Base-by-base conservation (phyloP, 441 rosid genomes). In the Mallotus japonicus region DNA sequence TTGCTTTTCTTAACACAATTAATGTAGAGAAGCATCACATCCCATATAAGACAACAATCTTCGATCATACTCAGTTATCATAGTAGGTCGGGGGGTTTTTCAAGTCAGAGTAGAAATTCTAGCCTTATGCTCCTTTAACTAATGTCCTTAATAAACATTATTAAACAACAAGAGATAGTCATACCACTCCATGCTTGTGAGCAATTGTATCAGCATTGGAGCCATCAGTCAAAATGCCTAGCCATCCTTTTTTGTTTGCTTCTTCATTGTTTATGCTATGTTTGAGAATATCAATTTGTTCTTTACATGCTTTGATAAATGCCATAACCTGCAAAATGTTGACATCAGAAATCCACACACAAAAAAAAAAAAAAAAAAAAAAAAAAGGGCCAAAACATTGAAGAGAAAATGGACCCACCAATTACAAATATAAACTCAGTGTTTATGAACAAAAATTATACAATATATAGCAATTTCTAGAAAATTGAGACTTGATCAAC, bases 151-250 rank as follows among this genome's bases (percentile, higher is more conserved):
- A 77, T 3, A 67, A 58, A 5, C 28, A 40, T 8, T 24, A 70
- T 8, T 13, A 44, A 61, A 71, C 69, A 83, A 61, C 37, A 74
- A 61, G 42, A 73, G 62, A 63, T 65, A 69, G 32, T 46, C 87
- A 77, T 88, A 95, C 98, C 97, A 90, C 99, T 55, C 99, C 99
- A 80, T 91, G 97, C 81, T 90, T 93, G 83, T 93, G 97, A 58
- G 97, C 97, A 71, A 90, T 75, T 14, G 92, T 87, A 82, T 93
- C 99, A 73, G 84, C 85, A 76, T 88, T 93, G 58, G 84, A 80
- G 69, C 74, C 81, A 77, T 90, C 91, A 15, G 76, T 81, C 73
- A 69, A 76, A 40, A 88, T 83, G 37, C 89, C 90, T 67, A 90
- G 95, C 98, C 98, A 95, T 49, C 97, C 92, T 78, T 86, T 95